Base-by-base conservation (phyloP, 148 eudicot species). In the Gaultheria prostrata region DNA sequence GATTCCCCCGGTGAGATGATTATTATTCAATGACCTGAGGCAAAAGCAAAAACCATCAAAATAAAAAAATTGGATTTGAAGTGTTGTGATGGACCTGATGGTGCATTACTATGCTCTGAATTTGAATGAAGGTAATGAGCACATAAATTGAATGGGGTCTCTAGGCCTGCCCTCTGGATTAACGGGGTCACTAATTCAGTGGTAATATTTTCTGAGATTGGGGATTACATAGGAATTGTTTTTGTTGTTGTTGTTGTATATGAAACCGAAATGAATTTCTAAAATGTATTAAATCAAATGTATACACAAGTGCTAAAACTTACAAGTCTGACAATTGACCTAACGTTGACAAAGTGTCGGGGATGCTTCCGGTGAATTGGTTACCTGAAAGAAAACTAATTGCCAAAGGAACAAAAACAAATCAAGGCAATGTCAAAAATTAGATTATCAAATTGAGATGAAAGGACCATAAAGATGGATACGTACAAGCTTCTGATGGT, bases 401-500 rank as follows among this genome's bases (percentile, higher is more conserved):
- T 0, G 24, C 32, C 81, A 77, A 67, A 70, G 57, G 14, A 53
- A 82, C 30, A 54, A 69, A 76, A 57, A 15, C 39, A 11, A 76
- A 20, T 24, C 17, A 65, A 83, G 28, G 15, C 35, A 67, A 79
- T 32, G 21, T 0, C 53, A 53, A 77, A 53, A 28, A 48, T n/a
- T 14, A 74, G 57, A 57, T 6, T 1, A 54, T 53, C 33, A 50
- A 39, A 49, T 69, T 77, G 35, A 17, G 77, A 53, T 39, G 50
- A 78, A 73, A 61, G 78, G 80, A 61, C 13, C 18, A 83, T 63
- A 17, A 17, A 51, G 17, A 18, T n/a, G 33, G 28, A 56, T 88
- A 90, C 98, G 73, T 97, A 97, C 99, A 97, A 88, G 89, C 82
- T 89, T 88, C 82, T 87, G 77, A 94, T 85, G 26, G 99, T 97